Evolutionary conservation across 768 basidiomycete genomes (phyloP), one percentile per base, ranked within the genome.

Genomic region (Lyophyllum semitale): DNA sequence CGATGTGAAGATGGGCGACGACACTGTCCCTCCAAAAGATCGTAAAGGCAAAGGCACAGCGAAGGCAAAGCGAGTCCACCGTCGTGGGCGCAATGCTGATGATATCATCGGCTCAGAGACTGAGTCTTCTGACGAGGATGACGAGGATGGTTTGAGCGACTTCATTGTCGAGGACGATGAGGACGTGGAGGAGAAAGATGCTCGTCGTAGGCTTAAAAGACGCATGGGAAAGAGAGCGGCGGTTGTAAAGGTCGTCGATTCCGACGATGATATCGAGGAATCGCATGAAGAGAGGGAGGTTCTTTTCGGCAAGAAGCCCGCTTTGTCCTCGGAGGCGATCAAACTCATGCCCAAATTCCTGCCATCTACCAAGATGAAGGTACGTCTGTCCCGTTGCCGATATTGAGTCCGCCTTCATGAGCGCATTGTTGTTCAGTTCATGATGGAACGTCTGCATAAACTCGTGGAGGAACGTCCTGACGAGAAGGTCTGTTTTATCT

Each of bases 361-460:
- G 33, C 85, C 87, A 0, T 87, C 87, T 4, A 87, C 85, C 2
- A 91, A 90, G 77, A 87, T 89, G 87, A 84, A 85, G 73, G 84
- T 84, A 55, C 32, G 74, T 61, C 42, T 12, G 20, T 47, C 22
- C 22, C 27, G 20, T 20, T 46, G n/a, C 15, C 33, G 33, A 8
- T 35, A 30, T n/a, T 2, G n/a, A 46, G 44, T 20, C n/a, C 17
- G n/a, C 17, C 33, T 57, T 23, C 51, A 42, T 3, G 49, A 3
- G n/a, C n/a, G n/a, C n/a, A 46, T 40, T 22, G 22, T 46, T 38
- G 25, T 30, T 46, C 20, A 84, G 81, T 73, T 69, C 46, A 84
- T 84, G 82, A 89, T 88, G 78, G 74, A 83, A n/a, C 66, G 75
- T 11, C 66, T 90, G 5, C 55, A 69, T 33, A 67, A 74, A 29